Evolutionary conservation across 2,329 filamentous ascomycete species (phyloP).

Genomic region (Cyanodermella asteris): DNA sequence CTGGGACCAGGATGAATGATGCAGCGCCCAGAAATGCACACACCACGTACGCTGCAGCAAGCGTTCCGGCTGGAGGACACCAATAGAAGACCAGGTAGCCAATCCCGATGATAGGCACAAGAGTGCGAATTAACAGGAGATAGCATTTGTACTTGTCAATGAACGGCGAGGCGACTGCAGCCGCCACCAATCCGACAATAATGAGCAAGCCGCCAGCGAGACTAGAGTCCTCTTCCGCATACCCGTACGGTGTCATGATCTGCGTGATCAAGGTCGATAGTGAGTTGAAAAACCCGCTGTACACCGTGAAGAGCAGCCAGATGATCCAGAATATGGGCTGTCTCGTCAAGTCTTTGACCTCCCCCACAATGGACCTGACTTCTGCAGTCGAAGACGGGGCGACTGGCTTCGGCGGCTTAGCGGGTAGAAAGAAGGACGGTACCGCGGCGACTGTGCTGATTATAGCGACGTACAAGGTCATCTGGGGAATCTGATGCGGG

Average conservation of each 20-base stretch:
- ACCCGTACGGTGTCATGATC: constrained; percentile 69
- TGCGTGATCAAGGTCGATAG: constrained; percentile 76
- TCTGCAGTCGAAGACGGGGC: constrained; percentile 40
- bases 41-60: constrained; percentile 53
- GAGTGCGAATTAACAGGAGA: constrained; percentile 46
- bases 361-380: constrained; percentile 29
- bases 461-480: constrained; percentile 68
- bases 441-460: constrained; percentile 47
- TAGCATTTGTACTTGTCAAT: constrained; percentile 72
- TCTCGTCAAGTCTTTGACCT: constrained; percentile 31
- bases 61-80: constrained; percentile 41
- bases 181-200: constrained; percentile 57
- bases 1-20: constrained; percentile 59
- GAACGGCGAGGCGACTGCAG: constrained; percentile 59
- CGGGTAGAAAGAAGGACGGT: constrained; percentile 64
- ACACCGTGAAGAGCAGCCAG: constrained; percentile 58
- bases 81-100: constrained; percentile 61
- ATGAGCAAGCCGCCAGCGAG: constrained; percentile 81
- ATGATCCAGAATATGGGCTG: constrained; percentile 62
- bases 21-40: constrained; percentile 58
- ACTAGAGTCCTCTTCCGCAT: constrained; percentile 62
- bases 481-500: constrained; percentile 45
- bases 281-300: constrained; percentile 86
- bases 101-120: constrained; percentile 53
- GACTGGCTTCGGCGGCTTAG: constrained; percentile 53